These are phyloP conservation scores for Crepidotus variabilis DNA, from an alignment of 768 basidiomycete genomes.

Conservation along the genomic window DNA sequence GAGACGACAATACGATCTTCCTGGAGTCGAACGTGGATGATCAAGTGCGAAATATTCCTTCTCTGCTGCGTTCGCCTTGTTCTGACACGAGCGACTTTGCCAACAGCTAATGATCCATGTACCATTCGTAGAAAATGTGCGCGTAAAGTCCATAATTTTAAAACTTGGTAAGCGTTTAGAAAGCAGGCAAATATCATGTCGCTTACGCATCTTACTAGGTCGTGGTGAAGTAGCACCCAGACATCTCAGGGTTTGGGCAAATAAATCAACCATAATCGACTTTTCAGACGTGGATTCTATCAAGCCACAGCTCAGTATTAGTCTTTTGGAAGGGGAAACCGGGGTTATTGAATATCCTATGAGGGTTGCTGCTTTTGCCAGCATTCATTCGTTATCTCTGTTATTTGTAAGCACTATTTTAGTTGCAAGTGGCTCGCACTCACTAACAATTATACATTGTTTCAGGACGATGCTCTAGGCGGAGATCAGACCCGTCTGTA, in stretches of 20 bases:
- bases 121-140: slow-evolving; percentile 76
- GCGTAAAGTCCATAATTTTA: slow-evolving; percentile 68
- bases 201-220: slow-evolving; percentile 34
- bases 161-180: slow-evolving; percentile 57
- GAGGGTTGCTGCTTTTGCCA: slow-evolving; percentile 72
- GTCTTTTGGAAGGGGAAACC: slow-evolving; percentile 66
- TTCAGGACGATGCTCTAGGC: slow-evolving; percentile 63
- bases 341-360: slow-evolving; percentile 75
- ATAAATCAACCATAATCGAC: slow-evolving; percentile 71
- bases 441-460: neutral
- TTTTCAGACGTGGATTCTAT: slow-evolving; percentile 69
- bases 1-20: slow-evolving; percentile 62
- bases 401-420: slow-evolving; percentile 65
- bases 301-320: slow-evolving; percentile 69
- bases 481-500: slow-evolving; percentile 66
- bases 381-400: slow-evolving; percentile 66
- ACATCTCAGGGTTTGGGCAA: slow-evolving; percentile 73
- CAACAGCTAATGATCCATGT: slow-evolving; percentile 74
- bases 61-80: slow-evolving; percentile 6
- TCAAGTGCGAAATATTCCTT: slow-evolving; percentile 46
- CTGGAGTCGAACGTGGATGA: slow-evolving; percentile 84
- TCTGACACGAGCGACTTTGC: slow-evolving; percentile 3
- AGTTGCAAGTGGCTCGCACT: slow-evolving; percentile 4
- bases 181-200: slow-evolving; percentile 1
- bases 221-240: slow-evolving; percentile 73